Evolutionary conservation across 2,329 filamentous ascomycete species (phyloP).

Genomic region (Aotearoamyces nothofagi): DNA sequence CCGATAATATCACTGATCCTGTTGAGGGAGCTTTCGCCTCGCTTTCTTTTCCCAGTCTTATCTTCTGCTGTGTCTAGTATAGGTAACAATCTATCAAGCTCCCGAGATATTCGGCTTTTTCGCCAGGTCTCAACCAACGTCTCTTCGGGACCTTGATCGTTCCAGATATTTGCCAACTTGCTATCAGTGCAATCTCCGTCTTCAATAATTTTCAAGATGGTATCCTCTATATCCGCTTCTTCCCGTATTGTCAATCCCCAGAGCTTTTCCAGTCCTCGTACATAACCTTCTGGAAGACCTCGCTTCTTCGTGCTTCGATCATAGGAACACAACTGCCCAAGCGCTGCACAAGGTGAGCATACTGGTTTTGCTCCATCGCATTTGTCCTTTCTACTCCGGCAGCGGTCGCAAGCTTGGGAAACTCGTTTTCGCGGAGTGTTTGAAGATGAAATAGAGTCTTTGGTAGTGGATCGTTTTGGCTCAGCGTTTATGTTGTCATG

Average conservation of each 20-base stretch:
- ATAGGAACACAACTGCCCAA: slow-evolving; percentile 43
- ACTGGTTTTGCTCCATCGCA: slow-evolving; percentile 44
- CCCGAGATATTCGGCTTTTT: slow-evolving; percentile 16
- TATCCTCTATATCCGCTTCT: slow-evolving; percentile 30
- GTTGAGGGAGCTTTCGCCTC: slow-evolving; percentile 11
- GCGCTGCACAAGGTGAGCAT: slow-evolving; percentile 44
- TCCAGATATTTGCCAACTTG: slow-evolving; percentile 12
- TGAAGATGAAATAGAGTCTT: too few species aligned
- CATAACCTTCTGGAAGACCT: slow-evolving; percentile 67
- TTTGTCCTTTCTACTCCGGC: slow-evolving; percentile 38
- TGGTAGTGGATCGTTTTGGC: too few species aligned
- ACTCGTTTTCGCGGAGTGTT: slow-evolving; percentile 24
- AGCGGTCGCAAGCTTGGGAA: slow-evolving; percentile 38
- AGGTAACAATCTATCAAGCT: slow-evolving; percentile 17
- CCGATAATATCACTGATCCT: slow-evolving; percentile 6
- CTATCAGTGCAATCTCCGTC: slow-evolving; percentile 18
- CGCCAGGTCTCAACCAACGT: slow-evolving; percentile 16
- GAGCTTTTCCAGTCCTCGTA: slow-evolving; percentile 52
- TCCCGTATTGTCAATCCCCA: slow-evolving; percentile 37
- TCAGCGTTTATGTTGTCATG: too few species aligned
- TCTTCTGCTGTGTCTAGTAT: slow-evolving; percentile 12
- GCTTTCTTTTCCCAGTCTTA: slow-evolving; percentile 11
- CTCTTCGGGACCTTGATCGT: slow-evolving; percentile 14
- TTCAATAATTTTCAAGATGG: slow-evolving; percentile 28
- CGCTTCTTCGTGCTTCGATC: slow-evolving; percentile 60